Evolutionary conservation across 768 basidiomycete genomes (phyloP).

Genomic region (Exidia glandulosa): DNA sequence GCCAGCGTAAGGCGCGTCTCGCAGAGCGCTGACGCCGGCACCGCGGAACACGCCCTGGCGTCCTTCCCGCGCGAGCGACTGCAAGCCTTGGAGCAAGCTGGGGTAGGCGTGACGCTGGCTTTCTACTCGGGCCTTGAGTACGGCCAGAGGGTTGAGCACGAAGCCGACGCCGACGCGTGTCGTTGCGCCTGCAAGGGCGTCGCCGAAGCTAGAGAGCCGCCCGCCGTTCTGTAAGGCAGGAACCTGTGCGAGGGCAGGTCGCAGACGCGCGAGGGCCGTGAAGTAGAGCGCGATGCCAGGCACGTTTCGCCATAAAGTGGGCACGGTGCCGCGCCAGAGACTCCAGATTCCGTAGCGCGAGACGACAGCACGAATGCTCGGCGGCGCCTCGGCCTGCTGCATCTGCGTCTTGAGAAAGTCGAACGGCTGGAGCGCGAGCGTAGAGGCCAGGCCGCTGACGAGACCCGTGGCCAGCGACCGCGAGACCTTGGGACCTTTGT

Average conservation of each 20-base stretch:
- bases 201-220: slow-evolving; percentile 58
- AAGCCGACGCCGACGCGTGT: slow-evolving; percentile 74
- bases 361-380: slow-evolving; percentile 47
- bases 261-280: slow-evolving; percentile 72
- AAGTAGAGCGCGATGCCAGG: slow-evolving; percentile 92
- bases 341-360: slow-evolving; percentile 52
- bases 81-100: slow-evolving; percentile 46
- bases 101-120: slow-evolving; percentile 69
- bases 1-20: slow-evolving; percentile 92
- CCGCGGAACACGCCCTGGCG: slow-evolving; percentile 78
- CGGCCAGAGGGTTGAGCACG: slow-evolving; percentile 78
- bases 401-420: slow-evolving; percentile 88
- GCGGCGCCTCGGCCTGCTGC: slow-evolving; percentile 61
- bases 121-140: slow-evolving; percentile 86
- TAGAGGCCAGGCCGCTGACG: slow-evolving; percentile 15
- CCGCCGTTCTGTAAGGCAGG: slow-evolving; percentile 48
- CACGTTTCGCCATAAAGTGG: slow-evolving; percentile 74
- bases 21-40: slow-evolving; percentile 75
- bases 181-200: slow-evolving; percentile 76
- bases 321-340: slow-evolving; percentile 81
- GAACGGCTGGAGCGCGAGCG: slow-evolving; percentile 28
- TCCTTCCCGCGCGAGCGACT: slow-evolving; percentile 54
- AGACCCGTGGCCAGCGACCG: neutral
- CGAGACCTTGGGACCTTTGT: neutral
- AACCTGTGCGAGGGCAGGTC: slow-evolving; percentile 54